These are phyloP conservation scores for Pouteria campechiana DNA, from an alignment of 179 eudicot genomes.

Conservation along the genomic window DNA sequence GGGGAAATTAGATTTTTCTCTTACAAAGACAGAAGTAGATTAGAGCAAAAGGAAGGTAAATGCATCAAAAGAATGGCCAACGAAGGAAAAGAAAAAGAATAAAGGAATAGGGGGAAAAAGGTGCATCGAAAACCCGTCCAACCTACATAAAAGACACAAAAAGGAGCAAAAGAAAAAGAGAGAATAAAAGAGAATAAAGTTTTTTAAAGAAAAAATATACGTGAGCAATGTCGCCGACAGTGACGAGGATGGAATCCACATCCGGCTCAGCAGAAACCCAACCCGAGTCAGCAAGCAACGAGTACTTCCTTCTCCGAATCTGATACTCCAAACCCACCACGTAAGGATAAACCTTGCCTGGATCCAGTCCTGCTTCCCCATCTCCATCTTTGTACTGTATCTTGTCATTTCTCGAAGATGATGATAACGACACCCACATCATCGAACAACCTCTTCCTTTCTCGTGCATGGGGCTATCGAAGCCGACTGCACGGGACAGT, in stretches of 20 bases:
- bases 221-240: constrained; percentile 85
- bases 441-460: constrained; percentile 25
- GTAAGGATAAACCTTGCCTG: constrained; percentile 59
- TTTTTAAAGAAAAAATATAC: constrained; percentile 10
- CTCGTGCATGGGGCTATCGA: constrained; percentile 27
- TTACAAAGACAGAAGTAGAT: not conserved
- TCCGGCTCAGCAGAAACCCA: constrained; percentile 40
- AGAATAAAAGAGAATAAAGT: not conserved
- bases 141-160: not conserved
- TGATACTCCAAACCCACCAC: constrained; percentile 63
- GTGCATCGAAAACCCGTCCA: not conserved
- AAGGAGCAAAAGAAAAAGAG: not conserved
- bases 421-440: constrained; percentile 47
- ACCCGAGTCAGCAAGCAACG: constrained; percentile 49
- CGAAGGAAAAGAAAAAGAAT: not conserved
- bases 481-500: constrained; percentile 34
- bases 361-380: not conserved
- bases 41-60: not conserved
- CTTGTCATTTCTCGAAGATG: constrained; percentile 5
- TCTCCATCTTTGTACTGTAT: too few relatives aligned
- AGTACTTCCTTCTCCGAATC: constrained; percentile 23
- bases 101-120: not conserved
- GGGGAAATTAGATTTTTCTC: too few relatives aligned
- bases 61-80: not conserved
- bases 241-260: constrained; percentile 59